Base-by-base conservation (phyloP, 1,139 yeast genomes). In the Taphrina betulina region DNA sequence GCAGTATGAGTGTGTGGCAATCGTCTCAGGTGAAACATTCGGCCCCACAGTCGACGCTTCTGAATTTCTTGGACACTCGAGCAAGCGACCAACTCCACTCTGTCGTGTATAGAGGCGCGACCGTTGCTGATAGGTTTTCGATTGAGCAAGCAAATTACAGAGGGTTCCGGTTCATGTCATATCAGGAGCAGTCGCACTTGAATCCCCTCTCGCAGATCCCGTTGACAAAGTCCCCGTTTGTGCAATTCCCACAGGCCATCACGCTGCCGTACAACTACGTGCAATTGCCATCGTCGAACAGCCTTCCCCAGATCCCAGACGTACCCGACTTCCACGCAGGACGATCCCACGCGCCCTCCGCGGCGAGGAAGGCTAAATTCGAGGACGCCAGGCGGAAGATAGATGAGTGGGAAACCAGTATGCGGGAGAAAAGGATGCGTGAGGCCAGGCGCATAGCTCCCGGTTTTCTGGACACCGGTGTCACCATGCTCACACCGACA, bases 381-480 rank as follows among this genome's bases (percentile, higher is more conserved):
- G 36, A 31, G 16, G 12, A 16, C 3, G 53, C 53, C 17, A 14
- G 23, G 17, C 31, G 38, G 16, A 12, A 16, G 12, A 10, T 43
- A 35, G 48, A 23, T 10, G 28, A n/a, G 29, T 57, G 58, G 58
- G 42, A 44, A 37, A 31, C 34, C 28, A 24, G 22, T 5, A 31
- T 29, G 1, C 28, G 34, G 35, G 48, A 37, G 36, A 35, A 38
- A 20, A 23, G 34, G 4, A 20, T 57, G 26, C 34, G 22, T 5
- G 42, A 44, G 16, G 58, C 58, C 10, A 40, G 53, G 3, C 19
- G 38, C 22, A 29, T 57, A 2, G 59, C 59, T 5, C 59, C 59
- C 7, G 59, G 59, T 5, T 57, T 46, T 24, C 50, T 57, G 8
- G 59, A 57, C 19, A 51, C 58, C 16, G 46, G 50, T 16, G 43